phyloP scores from a whole-genome alignment of 495 filamentous ascomycete species.

The Lentithecium fluviatile region DNA sequence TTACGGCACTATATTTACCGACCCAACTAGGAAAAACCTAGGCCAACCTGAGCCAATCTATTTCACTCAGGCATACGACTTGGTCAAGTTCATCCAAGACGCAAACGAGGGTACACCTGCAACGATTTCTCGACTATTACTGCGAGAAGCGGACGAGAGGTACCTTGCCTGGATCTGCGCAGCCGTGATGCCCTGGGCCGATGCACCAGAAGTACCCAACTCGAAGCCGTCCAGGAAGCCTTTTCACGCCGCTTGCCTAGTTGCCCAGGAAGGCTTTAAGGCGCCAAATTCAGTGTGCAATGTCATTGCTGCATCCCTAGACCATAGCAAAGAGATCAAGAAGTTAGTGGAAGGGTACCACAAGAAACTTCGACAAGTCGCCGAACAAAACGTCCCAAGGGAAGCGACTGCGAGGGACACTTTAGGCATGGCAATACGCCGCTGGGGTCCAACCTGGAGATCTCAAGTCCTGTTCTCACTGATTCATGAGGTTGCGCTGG shows the following conservation, averaged over 20 bases:
- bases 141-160: conserved; percentile 57
- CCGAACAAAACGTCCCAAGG: conserved; percentile 31
- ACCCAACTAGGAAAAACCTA: conserved; percentile 48
- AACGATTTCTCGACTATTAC: conserved; percentile 54
- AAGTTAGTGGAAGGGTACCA: conserved; percentile 54
- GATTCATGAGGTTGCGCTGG: conserved; percentile 55
- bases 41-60: conserved; percentile 34
- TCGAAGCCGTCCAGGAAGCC: conserved; percentile 49
- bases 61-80: conserved; percentile 56
- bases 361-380: conserved; percentile 31
- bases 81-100: conserved; percentile 35
- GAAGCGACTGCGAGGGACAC: conserved; percentile 47
- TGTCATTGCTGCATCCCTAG: conserved; percentile 63
- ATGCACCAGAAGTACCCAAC: conserved; percentile 49
- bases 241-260: conserved; percentile 50
- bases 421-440: conserved; percentile 75
- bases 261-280: conserved; percentile 76
- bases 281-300: conserved; percentile 68
- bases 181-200: conserved; percentile 73
- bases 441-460: conserved; percentile 73
- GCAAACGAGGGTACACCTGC: conserved; percentile 37
- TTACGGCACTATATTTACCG: conserved; percentile 78
- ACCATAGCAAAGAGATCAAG: conserved; percentile 59
- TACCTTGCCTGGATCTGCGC: conserved; percentile 76
- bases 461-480: conserved; percentile 69